A percentile compares a stretch with the other conserved stretches of the same genome.
phyloP scores from a whole-genome alignment of 169 alveolate species.

The Eimeria maxima region DNA sequence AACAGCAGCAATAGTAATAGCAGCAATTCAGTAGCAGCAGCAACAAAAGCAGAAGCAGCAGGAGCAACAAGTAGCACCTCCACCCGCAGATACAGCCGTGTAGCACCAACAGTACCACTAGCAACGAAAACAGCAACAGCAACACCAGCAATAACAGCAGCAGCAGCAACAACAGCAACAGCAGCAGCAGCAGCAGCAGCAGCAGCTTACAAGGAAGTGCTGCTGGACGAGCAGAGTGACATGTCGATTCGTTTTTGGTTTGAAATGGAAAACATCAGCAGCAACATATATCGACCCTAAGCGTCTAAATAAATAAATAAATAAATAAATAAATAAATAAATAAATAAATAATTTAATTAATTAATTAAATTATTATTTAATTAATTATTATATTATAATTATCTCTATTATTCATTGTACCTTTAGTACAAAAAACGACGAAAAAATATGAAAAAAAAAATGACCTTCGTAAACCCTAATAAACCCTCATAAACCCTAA shows the following conservation, averaged over 20 bases:
- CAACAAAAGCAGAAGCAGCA: neutral
- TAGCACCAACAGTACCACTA: neutral
- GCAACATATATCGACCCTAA: neutral
- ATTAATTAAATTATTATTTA: too few species aligned
- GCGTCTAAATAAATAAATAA: neutral
- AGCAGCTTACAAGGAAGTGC: slow-evolving; percentile 40
- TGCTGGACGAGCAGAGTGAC: neutral
- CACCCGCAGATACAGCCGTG: too few species aligned
- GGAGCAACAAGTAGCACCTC: slow-evolving; percentile 7
- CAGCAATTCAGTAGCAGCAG: too few species aligned
- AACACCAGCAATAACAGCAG: neutral
- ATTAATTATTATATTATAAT: too few species aligned
- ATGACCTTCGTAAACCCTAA: neutral
- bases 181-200: slow-evolving; percentile 22
- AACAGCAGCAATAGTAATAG: neutral
- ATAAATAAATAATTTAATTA: too few species aligned
- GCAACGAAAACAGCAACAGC: neutral
- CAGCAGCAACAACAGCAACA: neutral
- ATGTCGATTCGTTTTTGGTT: neutral
- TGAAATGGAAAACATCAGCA: slow-evolving; percentile 32
- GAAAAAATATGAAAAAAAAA: too few species aligned
- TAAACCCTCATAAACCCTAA: slow-evolving; percentile 21
- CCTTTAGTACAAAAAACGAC: too few species aligned
- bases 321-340: too few species aligned
- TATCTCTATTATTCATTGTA: too few species aligned